Evolutionary conservation across 129 eudicot genomes (phyloP).

Genomic region (Daucus carota): DH1_v3.0 NC_030382.2:58623001-58623500

Average conservation of each 20-base stretch:
- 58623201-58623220: constrained; percentile 14
- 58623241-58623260: constrained; percentile 97
- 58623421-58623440: not conserved
- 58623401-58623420: too few species aligned
- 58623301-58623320: not conserved
- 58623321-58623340: not conserved
- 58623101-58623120: not conserved
- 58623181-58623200: too few species aligned
- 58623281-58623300: constrained; percentile 60
- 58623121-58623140: not conserved
- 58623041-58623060: constrained; percentile 73
- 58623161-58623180: not conserved
- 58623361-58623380: not conserved
- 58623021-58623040: constrained; percentile 25
- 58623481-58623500: not conserved
- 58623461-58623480: not conserved
- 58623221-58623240: constrained; percentile 82
- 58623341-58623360: not conserved
- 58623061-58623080: constrained; percentile 75
- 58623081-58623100: constrained; percentile 45
- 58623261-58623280: constrained; percentile 92
- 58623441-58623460: not conserved
- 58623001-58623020: not conserved
- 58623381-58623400: not conserved
- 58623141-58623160: not conserved